Conservation (phyloP, 108 stramenopile genomes). For the Cyclotella distinguenda region DNA sequence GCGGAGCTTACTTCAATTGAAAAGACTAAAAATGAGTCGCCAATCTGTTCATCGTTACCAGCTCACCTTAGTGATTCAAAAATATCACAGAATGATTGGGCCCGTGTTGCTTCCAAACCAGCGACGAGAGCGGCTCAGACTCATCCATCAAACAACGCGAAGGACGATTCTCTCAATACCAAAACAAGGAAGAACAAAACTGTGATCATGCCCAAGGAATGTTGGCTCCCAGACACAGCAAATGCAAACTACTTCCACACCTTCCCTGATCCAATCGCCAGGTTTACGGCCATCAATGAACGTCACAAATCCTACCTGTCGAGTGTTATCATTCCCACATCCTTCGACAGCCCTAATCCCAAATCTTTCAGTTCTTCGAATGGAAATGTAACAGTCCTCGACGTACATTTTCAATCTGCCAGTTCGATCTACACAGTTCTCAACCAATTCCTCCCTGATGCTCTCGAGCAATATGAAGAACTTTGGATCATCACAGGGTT, state of each 20-base stretch:
- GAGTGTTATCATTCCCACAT: slow-evolving; percentile 29
- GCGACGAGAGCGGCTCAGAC: slow-evolving; percentile 5
- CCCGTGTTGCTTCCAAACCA: slow-evolving; percentile 38
- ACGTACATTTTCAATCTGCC: slow-evolving; percentile 49
- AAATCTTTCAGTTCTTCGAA: not conserved
- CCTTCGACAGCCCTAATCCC: slow-evolving; percentile 22
- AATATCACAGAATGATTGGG: slow-evolving; percentile 29
- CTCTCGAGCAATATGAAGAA: slow-evolving; percentile 32
- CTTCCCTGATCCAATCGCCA: slow-evolving; percentile 40
- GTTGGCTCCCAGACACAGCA: slow-evolving; percentile 42
- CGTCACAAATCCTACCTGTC: slow-evolving; percentile 39
- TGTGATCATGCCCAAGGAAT: slow-evolving; percentile 43
- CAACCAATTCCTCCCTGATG: slow-evolving; percentile 33
- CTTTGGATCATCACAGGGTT: slow-evolving; percentile 44
- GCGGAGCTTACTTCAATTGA: slow-evolving; percentile 33
- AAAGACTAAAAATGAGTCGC: not conserved
- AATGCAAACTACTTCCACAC: slow-evolving; percentile 45
- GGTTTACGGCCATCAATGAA: slow-evolving; percentile 44
- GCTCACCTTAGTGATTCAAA: not conserved
- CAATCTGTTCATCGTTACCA: not conserved
- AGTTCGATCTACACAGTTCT: slow-evolving; percentile 42
- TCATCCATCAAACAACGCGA: not conserved
- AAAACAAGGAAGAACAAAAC: not conserved
- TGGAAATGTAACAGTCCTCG: slow-evolving; percentile 42
- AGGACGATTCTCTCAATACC: slow-evolving; percentile 3